Evolutionary conservation across 345 rosid species (phyloP).

Genomic region (Euphorbia lathyris): DNA sequence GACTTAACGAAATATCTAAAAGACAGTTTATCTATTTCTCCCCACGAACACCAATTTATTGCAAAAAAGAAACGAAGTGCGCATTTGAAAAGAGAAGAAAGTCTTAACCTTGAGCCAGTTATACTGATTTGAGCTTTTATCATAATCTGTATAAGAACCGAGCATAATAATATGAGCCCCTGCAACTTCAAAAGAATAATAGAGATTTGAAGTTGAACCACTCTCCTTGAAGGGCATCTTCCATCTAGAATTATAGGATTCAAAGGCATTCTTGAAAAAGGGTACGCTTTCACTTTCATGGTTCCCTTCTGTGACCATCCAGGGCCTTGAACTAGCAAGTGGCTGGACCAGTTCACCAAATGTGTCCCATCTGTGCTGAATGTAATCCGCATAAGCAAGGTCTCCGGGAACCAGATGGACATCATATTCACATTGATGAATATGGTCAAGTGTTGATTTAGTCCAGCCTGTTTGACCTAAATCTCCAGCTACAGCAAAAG

Average conservation of each 20-base stretch:
- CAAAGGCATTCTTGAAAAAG: slow-evolving; percentile 58
- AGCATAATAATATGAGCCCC: slow-evolving; percentile 86
- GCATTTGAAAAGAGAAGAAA: background rate
- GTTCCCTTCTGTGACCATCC: slow-evolving; percentile 99
- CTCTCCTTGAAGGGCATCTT: slow-evolving; percentile 92
- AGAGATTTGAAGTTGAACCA: slow-evolving; percentile 85
- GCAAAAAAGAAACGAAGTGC: background rate
- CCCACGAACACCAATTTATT: background rate
- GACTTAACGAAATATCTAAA: too few species aligned
- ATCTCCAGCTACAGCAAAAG: slow-evolving; percentile 93
- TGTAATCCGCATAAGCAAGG: slow-evolving; percentile 87
- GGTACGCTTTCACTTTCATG: slow-evolving; percentile 82
- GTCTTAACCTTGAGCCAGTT: slow-evolving; percentile 70
- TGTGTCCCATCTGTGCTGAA: slow-evolving; percentile 87
- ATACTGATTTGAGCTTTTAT: slow-evolving; percentile 66
- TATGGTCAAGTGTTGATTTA: slow-evolving; percentile 81
- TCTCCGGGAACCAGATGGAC: slow-evolving; percentile 92
- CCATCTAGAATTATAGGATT: slow-evolving; percentile 83
- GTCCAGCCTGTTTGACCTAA: slow-evolving; percentile 98
- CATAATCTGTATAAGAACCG: slow-evolving; percentile 74
- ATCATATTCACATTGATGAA: slow-evolving; percentile 65
- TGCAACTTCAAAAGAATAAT: slow-evolving; percentile 87
- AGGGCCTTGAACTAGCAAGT: slow-evolving; percentile 86
- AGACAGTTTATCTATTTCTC: too few species aligned
- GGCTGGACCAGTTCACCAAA: slow-evolving; percentile 91